A percentile compares a stretch with the other conserved stretches of the same genome.
Evolutionary conservation across 306 rosid species (phyloP).

Genomic region (Acacia confusa): DNA sequence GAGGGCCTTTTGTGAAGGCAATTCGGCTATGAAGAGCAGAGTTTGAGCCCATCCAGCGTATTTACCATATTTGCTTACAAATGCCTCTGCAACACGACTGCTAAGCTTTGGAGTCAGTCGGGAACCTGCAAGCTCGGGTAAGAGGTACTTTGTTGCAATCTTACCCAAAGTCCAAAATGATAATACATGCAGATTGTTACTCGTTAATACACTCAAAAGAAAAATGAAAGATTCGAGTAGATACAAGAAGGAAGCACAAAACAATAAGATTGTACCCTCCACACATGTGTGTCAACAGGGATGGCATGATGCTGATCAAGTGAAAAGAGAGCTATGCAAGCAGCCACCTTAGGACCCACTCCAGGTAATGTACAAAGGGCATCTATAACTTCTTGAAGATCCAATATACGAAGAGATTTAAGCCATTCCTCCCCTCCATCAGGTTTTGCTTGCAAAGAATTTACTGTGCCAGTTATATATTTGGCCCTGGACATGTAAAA

Average conservation of each 20-base stretch:
- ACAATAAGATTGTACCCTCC: constrained; percentile 61
- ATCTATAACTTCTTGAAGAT: constrained; percentile 59
- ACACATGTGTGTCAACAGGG: constrained; percentile 95
- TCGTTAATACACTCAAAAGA: not conserved
- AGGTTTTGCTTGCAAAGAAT: constrained; percentile 60
- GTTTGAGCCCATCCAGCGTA: constrained; percentile 99
- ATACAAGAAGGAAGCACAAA: constrained; percentile 11
- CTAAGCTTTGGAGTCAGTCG: constrained; percentile 73
- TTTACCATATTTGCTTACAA: constrained; percentile 77
- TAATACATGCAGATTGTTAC: constrained; percentile 27
- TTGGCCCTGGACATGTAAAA: constrained; percentile 62
- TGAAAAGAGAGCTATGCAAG: constrained; percentile 92
- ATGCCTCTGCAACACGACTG: constrained; percentile 82
- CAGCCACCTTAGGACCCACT: constrained; percentile 97
- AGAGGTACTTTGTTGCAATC: constrained; percentile 83
- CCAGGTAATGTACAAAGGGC: constrained; percentile 77
- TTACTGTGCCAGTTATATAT: constrained; percentile 70
- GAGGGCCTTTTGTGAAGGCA: constrained; percentile 76
- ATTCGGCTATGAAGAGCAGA: constrained; percentile 82
- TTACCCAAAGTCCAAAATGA: constrained; percentile 43
- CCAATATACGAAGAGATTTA: constrained; percentile 65
- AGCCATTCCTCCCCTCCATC: constrained; percentile 91
- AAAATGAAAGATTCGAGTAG: not conserved
- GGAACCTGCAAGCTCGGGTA: constrained; percentile 96
- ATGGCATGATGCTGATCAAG: constrained; percentile 96